Conservation (phyloP, 2,329 filamentous ascomycete genomes). For the Talaromyces sp. region DNA sequence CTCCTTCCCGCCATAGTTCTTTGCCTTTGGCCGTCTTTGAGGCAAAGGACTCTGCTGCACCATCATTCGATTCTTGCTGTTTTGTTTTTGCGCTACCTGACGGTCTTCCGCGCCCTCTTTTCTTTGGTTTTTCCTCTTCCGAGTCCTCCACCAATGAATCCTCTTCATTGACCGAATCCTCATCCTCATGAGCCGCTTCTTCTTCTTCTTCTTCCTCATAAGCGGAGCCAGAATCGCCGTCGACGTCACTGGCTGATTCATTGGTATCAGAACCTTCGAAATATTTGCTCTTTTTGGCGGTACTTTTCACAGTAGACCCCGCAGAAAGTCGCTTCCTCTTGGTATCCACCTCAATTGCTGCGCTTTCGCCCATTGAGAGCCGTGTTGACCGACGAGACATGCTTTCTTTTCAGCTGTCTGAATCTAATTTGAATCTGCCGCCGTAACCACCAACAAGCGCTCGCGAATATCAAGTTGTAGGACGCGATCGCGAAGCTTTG, state of each 20-base stretch:
- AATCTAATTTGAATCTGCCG: background rate
- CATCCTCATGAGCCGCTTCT: constrained; percentile 54
- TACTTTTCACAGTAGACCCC: constrained; percentile 30
- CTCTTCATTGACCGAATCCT: constrained; percentile 54
- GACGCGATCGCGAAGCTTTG: background rate
- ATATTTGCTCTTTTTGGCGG: constrained; percentile 51
- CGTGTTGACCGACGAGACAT: constrained; percentile 20
- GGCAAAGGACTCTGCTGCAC: constrained; percentile 5
- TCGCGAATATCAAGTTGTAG: background rate
- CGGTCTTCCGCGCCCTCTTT: constrained; percentile 21
- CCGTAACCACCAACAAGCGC: background rate
- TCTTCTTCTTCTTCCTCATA: constrained; percentile 20
- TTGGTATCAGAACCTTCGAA: constrained; percentile 40
- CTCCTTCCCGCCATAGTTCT: constrained; percentile 56
- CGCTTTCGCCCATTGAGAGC: constrained; percentile 30
- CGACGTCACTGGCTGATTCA: constrained; percentile 18
- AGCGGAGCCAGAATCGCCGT: constrained; percentile 30
- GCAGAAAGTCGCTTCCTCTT: constrained; percentile 32
- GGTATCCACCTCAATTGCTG: constrained; percentile 25
- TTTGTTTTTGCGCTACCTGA: constrained; percentile 16
- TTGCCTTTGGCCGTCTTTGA: constrained; percentile 34
- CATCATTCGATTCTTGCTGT: constrained; percentile 12
- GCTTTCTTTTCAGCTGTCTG: constrained; percentile 4
- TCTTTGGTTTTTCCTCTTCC: constrained; percentile 28
- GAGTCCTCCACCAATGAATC: constrained; percentile 42